Evolutionary conservation across 352 stramenopile species (phyloP).

Genomic region (Pythium sukuiense): DNA sequence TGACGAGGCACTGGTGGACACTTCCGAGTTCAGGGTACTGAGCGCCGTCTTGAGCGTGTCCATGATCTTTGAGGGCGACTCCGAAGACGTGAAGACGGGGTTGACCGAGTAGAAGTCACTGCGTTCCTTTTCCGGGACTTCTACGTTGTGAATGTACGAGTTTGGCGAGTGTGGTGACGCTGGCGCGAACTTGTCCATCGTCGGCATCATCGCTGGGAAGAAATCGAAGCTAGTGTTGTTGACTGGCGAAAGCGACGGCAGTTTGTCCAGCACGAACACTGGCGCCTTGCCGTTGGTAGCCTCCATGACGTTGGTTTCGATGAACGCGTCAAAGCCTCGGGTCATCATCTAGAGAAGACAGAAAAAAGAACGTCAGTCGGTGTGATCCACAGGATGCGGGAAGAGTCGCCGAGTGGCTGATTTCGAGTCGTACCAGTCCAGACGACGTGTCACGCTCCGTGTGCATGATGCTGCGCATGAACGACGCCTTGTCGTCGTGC

Average conservation of each 20-base stretch:
- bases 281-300: conserved; percentile 21
- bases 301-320: conserved; percentile 28
- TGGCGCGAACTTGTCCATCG: conserved; percentile 6
- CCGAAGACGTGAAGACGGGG: conserved; percentile 48
- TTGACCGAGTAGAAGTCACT: conserved; percentile 52
- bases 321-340: conserved; percentile 23
- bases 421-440: conserved; percentile 15
- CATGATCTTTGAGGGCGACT: conserved; percentile 52
- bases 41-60: conserved; percentile 38
- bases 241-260: conserved; percentile 13
- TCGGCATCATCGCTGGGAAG: conserved; percentile 19
- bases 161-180: conserved; percentile 53
- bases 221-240: conserved; percentile 22
- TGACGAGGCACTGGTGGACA: conserved; percentile 31
- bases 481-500: conserved; percentile 30
- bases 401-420: background rate
- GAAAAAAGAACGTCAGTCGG: conserved; percentile 6
- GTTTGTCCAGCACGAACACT: conserved; percentile 32
- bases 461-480: conserved; percentile 25
- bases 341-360: conserved; percentile 24
- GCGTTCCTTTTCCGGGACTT: conserved; percentile 55
- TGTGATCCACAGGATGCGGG: background rate
- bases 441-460: conserved; percentile 25
- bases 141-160: conserved; percentile 33
- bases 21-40: conserved; percentile 39